These are phyloP conservation scores for Daedaleopsis nitida DNA, from an alignment of 768 basidiomycete species.

Conservation along the genomic window DNA sequence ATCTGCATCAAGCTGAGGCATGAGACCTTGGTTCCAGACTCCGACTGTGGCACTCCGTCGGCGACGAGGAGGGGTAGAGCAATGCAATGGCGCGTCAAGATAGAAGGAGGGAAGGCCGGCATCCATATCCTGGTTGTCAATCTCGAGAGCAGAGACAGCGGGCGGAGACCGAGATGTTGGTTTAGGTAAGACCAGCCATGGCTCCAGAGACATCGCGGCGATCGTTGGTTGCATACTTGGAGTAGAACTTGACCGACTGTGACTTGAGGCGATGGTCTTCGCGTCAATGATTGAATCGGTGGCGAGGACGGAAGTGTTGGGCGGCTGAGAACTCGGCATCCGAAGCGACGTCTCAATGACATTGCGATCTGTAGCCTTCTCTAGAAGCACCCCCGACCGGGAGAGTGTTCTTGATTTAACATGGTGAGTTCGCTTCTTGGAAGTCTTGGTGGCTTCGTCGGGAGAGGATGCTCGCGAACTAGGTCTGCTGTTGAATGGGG, in stretches of 20 bases:
- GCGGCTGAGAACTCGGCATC: too few relatives aligned
- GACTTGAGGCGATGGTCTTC: slow-evolving; percentile 4
- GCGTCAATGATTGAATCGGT: background rate
- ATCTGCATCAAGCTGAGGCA: slow-evolving; percentile 19
- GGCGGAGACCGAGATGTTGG: slow-evolving; percentile 26
- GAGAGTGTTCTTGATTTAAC: slow-evolving; percentile 46
- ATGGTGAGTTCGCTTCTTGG: slow-evolving; percentile 26
- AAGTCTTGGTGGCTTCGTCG: slow-evolving; percentile 10
- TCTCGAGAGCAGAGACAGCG: slow-evolving; percentile 3
- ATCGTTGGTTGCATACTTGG: slow-evolving; percentile 21
- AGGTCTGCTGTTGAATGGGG: slow-evolving; percentile 50
- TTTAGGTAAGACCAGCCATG: slow-evolving; percentile 34
- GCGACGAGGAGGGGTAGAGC: slow-evolving; percentile 29
- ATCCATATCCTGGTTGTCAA: slow-evolving; percentile 11
- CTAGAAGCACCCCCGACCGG: slow-evolving; percentile 12
- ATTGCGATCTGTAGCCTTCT: slow-evolving; percentile 12
- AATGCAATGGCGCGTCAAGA: slow-evolving; percentile 20
- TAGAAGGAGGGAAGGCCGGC: slow-evolving; percentile 24
- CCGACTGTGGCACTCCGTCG: slow-evolving; percentile 19
- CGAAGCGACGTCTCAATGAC: background rate
- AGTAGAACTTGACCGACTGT: slow-evolving; percentile 29
- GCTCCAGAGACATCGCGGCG: slow-evolving; percentile 20
- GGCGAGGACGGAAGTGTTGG: too few relatives aligned
- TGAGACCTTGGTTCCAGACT: slow-evolving; percentile 11
- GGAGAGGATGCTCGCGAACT: slow-evolving; percentile 43